phyloP scores from a whole-genome alignment of 2,329 filamentous ascomycete species.

The Scytalidium sp. region DNA sequence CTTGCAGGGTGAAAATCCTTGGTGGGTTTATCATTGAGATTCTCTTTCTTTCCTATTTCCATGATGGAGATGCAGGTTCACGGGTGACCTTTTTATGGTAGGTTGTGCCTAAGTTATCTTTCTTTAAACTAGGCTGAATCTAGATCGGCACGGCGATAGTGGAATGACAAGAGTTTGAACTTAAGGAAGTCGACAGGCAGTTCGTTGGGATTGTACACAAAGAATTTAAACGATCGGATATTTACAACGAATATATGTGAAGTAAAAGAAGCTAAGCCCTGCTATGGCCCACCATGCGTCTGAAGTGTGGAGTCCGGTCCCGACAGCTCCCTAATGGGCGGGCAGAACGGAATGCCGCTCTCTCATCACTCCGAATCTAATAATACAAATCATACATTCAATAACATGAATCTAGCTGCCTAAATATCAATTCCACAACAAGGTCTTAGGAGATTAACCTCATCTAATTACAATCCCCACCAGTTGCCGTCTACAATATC shows the following conservation, averaged over 20 bases:
- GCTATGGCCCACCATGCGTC: background rate
- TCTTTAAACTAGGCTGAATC: background rate
- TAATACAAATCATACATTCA: background rate
- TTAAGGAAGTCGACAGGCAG: background rate
- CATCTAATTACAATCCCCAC: background rate
- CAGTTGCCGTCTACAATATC: constrained; percentile 1
- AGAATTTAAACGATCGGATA: background rate
- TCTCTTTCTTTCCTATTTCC: background rate
- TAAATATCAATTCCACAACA: background rate
- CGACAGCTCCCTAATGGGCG: background rate
- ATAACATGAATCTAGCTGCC: background rate
- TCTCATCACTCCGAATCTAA: background rate
- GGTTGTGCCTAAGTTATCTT: background rate
- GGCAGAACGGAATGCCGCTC: constrained; percentile 1
- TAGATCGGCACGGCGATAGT: background rate
- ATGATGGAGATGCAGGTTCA: background rate
- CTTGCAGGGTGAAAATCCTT: background rate
- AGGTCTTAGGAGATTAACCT: background rate
- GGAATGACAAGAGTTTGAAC: background rate
- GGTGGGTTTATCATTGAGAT: background rate
- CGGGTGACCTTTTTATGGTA: background rate
- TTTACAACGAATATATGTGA: background rate
- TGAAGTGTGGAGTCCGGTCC: background rate
- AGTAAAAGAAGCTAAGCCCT: background rate
- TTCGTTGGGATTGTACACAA: background rate